Percentiles rank a stretch among this genome's conserved stretches.
Conservation (phyloP, 208 protist genomes). For the Borovskyia barvae region DNA sequence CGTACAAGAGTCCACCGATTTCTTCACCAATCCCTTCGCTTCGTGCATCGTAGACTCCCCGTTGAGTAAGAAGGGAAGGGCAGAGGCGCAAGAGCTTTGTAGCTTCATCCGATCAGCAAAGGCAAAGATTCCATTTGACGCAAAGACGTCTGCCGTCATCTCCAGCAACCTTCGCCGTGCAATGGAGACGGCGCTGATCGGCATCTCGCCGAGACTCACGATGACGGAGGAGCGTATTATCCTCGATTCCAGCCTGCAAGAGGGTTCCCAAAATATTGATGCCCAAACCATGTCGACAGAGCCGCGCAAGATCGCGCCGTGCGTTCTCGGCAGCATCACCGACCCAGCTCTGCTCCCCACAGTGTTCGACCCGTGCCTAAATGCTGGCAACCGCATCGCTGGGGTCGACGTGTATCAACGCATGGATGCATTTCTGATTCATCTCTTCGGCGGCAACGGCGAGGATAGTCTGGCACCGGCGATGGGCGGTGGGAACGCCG, state of each 20-base stretch:
- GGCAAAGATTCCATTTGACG: slow-evolving; percentile 60
- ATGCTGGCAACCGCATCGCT: slow-evolving; percentile 73
- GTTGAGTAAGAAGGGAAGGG: slow-evolving; percentile 69
- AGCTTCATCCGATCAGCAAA: slow-evolving; percentile 65
- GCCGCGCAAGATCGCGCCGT: slow-evolving; percentile 64
- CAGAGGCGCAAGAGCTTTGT: slow-evolving; percentile 67
- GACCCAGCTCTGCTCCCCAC: slow-evolving; percentile 35
- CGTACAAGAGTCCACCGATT: slow-evolving; percentile 46
- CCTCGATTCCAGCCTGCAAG: slow-evolving; percentile 86
- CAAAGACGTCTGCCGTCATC: slow-evolving; percentile 65
- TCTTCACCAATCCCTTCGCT: slow-evolving; percentile 76
- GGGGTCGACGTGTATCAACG: slow-evolving; percentile 69
- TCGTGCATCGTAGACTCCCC: slow-evolving; percentile 91
- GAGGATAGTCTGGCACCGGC: slow-evolving; percentile 8
- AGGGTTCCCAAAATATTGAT: slow-evolving; percentile 91
- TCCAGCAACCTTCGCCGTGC: slow-evolving; percentile 86
- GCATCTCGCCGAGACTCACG: slow-evolving; percentile 51
- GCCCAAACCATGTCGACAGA: slow-evolving; percentile 84
- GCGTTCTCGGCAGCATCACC: slow-evolving; percentile 43
- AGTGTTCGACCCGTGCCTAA: slow-evolving; percentile 67
- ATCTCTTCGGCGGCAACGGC: slow-evolving; percentile 59
- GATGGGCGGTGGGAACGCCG: slow-evolving; percentile 41
- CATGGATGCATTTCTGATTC: slow-evolving; percentile 79
- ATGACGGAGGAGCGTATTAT: slow-evolving; percentile 73
- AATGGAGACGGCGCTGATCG: slow-evolving; percentile 83